A percentile compares a stretch with the other conserved stretches of the same genome.
These are phyloP conservation scores for Passiflora organensis DNA, from an alignment of 345 rosid genomes.

Conservation along the genomic window DNA sequence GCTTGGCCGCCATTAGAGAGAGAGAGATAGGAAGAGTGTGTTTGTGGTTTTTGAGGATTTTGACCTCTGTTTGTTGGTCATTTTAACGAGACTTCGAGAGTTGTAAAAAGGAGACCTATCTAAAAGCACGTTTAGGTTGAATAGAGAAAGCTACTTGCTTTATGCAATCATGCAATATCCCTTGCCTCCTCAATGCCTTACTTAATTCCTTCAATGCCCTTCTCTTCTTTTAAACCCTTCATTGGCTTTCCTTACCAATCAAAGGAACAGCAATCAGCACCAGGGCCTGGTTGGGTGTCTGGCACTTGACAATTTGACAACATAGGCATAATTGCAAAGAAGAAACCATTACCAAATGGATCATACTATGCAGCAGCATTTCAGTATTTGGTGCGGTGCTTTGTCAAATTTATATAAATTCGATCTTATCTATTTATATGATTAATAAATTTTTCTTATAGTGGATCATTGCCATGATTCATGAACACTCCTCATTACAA, in stretches of 20 bases:
- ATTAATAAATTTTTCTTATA: too few species aligned
- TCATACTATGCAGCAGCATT: too few species aligned
- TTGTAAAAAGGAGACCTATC: constrained; percentile 4
- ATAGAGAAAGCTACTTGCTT: constrained; percentile 17
- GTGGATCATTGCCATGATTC: neutral
- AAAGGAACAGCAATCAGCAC: too few species aligned
- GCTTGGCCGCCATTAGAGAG: constrained; percentile 35
- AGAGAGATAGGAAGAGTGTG: too few species aligned
- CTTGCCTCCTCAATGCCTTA: neutral
- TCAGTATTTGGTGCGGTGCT: too few species aligned
- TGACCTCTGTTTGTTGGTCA: constrained; percentile 27
- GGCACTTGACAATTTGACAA: too few species aligned
- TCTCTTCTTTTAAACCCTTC: neutral
- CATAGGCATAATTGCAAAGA: too few species aligned
- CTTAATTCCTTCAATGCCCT: constrained; percentile 1
- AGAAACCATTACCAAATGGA: too few species aligned
- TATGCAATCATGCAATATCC: constrained; percentile 15
- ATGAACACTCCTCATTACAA: neutral
- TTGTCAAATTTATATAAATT: too few species aligned
- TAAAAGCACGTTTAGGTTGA: constrained; percentile 35
- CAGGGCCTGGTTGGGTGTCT: too few species aligned
- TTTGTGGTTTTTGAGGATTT: constrained; percentile 5
- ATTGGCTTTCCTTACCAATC: too few species aligned
- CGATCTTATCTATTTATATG: too few species aligned
- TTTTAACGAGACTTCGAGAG: constrained; percentile 15